A percentile compares a stretch with the other conserved stretches of the same genome.
Conservation (phyloP, 176 grass and related monocot species). For the Phoenix roebelenii region DNA sequence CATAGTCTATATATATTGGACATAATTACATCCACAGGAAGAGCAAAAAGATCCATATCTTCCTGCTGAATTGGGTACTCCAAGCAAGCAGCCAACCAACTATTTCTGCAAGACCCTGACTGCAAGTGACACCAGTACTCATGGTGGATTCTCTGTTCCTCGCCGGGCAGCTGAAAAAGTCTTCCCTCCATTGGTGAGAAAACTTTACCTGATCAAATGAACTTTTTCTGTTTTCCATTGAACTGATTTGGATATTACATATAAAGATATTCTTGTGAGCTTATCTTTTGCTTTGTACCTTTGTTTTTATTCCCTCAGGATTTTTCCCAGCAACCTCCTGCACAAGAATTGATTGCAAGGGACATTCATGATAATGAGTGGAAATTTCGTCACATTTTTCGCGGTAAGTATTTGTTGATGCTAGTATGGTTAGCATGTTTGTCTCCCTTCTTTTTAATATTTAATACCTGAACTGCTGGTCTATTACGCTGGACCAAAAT, state of each 20-base stretch:
- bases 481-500: no score
- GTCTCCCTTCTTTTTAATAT: neutral
- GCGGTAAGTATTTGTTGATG: constrained; percentile 32
- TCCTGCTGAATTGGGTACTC: constrained; percentile 62
- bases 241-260: no score
- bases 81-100: constrained; percentile 88
- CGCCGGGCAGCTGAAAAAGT: constrained; percentile 95
- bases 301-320: constrained; percentile 34
- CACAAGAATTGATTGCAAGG: constrained; percentile 74
- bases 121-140: constrained; percentile 94
- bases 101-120: constrained; percentile 98
- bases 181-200: constrained; percentile 70
- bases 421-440: neutral
- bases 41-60: constrained; percentile 89
- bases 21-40: constrained; percentile 39
- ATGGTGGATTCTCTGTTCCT: constrained; percentile 95
- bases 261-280: neutral
- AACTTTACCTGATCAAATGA: no score
- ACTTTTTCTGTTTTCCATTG: no score
- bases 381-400: constrained; percentile 98
- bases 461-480: neutral
- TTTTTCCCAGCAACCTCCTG: constrained; percentile 84
- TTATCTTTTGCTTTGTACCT: constrained; percentile 10
- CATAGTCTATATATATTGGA: constrained; percentile 3
- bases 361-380: constrained; percentile 95